Conservation (phyloP, 345 rosid species). For the Salix purpurea region DNA sequence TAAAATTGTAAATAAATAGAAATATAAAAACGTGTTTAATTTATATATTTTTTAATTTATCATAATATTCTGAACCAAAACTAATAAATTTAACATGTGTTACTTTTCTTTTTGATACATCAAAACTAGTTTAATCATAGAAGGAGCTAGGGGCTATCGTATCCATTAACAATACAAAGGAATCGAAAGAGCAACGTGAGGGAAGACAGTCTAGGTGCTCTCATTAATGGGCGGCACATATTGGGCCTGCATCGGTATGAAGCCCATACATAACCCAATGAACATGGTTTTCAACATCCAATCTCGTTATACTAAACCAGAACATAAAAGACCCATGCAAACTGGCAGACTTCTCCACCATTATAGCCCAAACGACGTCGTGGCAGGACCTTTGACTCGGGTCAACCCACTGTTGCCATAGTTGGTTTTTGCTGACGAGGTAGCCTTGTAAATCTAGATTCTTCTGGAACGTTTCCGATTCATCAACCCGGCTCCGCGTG, state of each 20-base stretch:
- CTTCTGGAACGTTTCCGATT: constrained; percentile 5
- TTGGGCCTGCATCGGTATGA: not conserved
- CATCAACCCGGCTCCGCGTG: not conserved
- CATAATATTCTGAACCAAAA: too few relatives aligned
- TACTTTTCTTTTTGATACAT: too few relatives aligned
- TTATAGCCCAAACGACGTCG: not conserved
- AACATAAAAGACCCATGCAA: not conserved
- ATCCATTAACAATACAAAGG: too few relatives aligned
- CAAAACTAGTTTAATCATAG: too few relatives aligned
- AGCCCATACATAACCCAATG: not conserved
- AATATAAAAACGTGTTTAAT: too few relatives aligned
- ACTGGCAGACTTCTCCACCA: not conserved
- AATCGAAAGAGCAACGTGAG: too few relatives aligned
- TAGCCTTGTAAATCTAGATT: not conserved
- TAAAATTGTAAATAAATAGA: too few relatives aligned
- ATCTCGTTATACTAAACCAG: not conserved
- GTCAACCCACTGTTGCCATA: not conserved
- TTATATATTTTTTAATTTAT: too few relatives aligned
- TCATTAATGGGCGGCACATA: not conserved
- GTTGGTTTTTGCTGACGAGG: not conserved
- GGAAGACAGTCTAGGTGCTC: not conserved
- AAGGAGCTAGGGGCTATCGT: too few relatives aligned
- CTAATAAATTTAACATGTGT: too few relatives aligned
- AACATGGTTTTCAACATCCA: not conserved
- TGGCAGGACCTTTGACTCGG: not conserved